These are phyloP conservation scores for Triticum timopheevii DNA, from an alignment of 176 grass and related monocot genomes.

Conservation along the genomic window DNA sequence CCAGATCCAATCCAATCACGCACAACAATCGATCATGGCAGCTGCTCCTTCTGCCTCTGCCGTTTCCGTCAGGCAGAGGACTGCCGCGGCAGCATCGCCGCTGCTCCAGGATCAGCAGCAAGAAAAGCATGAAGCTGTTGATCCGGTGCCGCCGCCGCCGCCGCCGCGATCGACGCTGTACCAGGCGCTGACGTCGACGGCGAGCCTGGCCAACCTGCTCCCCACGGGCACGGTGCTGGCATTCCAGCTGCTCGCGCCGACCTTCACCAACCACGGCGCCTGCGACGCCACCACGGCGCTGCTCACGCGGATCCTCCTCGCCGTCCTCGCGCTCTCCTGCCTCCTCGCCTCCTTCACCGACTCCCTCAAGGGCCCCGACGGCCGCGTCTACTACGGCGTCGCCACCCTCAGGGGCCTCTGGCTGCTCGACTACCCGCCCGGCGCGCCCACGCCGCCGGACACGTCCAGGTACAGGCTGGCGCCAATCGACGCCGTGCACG, in stretches of 20 bases:
- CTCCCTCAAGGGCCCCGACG: slow-evolving; percentile 39
- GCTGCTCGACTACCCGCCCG: slow-evolving; percentile 63
- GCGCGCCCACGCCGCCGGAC: slow-evolving; percentile 14
- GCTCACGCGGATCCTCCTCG: slow-evolving; percentile 33
- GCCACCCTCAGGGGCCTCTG: slow-evolving; percentile 62
- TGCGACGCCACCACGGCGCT: slow-evolving; percentile 56
- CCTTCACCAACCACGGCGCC: slow-evolving; percentile 79
- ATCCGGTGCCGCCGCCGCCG: neutral
- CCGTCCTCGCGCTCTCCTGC: slow-evolving; percentile 46
- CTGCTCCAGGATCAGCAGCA: neutral
- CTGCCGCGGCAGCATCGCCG: neutral
- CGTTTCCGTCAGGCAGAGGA: slow-evolving; percentile 23
- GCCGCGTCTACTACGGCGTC: slow-evolving; percentile 70
- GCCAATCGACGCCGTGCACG: slow-evolving; percentile 61
- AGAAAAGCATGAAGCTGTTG: neutral
- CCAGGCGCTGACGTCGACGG: slow-evolving; percentile 59
- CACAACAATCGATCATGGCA: neutral
- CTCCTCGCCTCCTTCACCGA: slow-evolving; percentile 74
- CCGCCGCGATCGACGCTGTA: slow-evolving; percentile 21
- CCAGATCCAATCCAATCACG: neutral
- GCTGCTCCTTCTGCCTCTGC: neutral
- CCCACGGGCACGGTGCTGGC: slow-evolving; percentile 83
- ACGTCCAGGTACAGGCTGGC: slow-evolving; percentile 39
- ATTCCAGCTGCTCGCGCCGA: slow-evolving; percentile 72
- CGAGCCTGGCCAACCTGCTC: slow-evolving; percentile 71